These are phyloP conservation scores for Russula dissimulans DNA, from an alignment of 768 basidiomycete species.

Conservation along the genomic window DNA sequence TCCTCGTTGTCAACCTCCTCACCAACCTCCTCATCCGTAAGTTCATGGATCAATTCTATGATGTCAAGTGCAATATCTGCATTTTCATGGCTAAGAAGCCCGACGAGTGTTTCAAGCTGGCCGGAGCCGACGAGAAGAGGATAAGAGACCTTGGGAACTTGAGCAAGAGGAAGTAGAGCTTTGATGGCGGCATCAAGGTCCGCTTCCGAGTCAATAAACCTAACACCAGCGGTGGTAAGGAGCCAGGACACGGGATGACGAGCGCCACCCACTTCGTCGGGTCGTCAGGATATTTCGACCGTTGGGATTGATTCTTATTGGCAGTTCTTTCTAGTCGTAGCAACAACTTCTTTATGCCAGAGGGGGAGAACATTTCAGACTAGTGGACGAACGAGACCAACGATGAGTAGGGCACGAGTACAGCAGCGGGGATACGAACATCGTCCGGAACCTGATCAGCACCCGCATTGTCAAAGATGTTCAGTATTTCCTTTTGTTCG, in stretches of 20 bases:
- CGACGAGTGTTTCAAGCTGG: slow-evolving; percentile 59
- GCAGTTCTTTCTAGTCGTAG: slow-evolving; percentile 79
- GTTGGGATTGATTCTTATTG: slow-evolving; percentile 91
- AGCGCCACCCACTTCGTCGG: slow-evolving; percentile 64
- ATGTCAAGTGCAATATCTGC: slow-evolving; percentile 95
- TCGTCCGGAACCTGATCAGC: slow-evolving; percentile 57
- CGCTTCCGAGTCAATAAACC: slow-evolving; percentile 98
- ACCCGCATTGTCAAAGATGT: slow-evolving; percentile 78
- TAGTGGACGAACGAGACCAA: slow-evolving; percentile 22
- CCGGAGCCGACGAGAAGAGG: slow-evolving; percentile 81
- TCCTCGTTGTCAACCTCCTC: slow-evolving; percentile 60
- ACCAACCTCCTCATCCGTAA: slow-evolving; percentile 94
- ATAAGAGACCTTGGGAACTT: slow-evolving; percentile 74
- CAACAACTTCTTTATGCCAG: slow-evolving; percentile 62
- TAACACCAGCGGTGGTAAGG: slow-evolving; percentile 26
- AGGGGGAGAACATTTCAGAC: slow-evolving; percentile 60
- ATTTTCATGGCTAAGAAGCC: slow-evolving; percentile 92
- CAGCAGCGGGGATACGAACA: slow-evolving; percentile 35
- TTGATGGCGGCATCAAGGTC: slow-evolving; percentile 87
- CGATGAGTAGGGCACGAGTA: slow-evolving; percentile 2
- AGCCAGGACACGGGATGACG: not conserved
- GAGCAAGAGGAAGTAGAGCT: slow-evolving; percentile 79
- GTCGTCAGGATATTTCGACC: slow-evolving; percentile 91
- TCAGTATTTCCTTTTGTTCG: slow-evolving; percentile 92
- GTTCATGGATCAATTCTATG: slow-evolving; percentile 84